Base-by-base conservation (phyloP, 441 rosid species). In the Syzygium syzygioides region DNA sequence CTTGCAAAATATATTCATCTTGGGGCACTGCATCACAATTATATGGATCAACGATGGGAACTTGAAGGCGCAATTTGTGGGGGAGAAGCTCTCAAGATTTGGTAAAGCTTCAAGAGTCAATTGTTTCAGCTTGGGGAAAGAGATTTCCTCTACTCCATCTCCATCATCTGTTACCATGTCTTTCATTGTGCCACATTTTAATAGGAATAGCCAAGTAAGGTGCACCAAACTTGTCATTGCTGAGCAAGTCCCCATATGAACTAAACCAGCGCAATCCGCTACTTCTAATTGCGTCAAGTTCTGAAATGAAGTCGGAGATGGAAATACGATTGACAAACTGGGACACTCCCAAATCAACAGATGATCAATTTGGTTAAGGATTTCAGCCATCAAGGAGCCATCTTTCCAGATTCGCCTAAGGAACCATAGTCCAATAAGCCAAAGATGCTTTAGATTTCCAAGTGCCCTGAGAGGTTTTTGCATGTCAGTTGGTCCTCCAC, bases 301-400 rank as follows among this genome's bases (percentile, higher is more conserved):
- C 9, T 50, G 53, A 13, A 50, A 50, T 50, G 53, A 50, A 9
- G 53, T 9, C 11, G 53, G 53, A 7, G 53, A 50, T 50, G 53
- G 53, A 10, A 50, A 7, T 10, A 50, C 53, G 53, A 50, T 50
- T 9, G 53, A 50, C 12, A 50, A 50, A 50, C 53, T 50, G 12
- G 53, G 13, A 13, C 53, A 50, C 13, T 10, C 3, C 2, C 2
- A 1, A 50, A 50, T 1, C 3, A 1, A 3, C 15, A 52, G 4
- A 52, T 1, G 1, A 3, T 52, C 54, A 52, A 52, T 52, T 4
- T 52, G 54, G 3, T 52, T 52, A 4, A 52, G 54, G 12, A 52
- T 52, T 52, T 52, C 54, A 52, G 9, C 53, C 53, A 52, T 52
- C 53, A 52, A 52, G 14, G 53, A 52, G 53, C 53, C 53, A 52